phyloP scores from a whole-genome alignment of 805 yeast genomes.

The Monosporozyma servazzii region DNA sequence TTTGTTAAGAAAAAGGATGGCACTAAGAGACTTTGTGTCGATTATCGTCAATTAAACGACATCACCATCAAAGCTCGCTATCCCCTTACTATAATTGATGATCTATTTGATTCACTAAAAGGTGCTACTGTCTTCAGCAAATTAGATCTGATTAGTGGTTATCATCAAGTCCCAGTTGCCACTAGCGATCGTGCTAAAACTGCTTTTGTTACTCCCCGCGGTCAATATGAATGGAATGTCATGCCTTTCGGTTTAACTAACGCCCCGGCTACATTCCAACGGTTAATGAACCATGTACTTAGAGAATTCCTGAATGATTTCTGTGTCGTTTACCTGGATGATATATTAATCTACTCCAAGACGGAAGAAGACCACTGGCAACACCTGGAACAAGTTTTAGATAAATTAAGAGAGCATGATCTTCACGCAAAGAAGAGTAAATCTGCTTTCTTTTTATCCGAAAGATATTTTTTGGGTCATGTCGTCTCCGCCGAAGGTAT shows the following conservation, averaged over 20 bases:
- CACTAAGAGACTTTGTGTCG: slow-evolving; percentile 4
- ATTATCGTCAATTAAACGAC: slow-evolving; percentile 5
- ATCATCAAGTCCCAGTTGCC: slow-evolving; percentile 13
- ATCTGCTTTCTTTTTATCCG: not conserved
- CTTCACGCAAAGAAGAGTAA: not conserved
- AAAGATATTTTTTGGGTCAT: not conserved
- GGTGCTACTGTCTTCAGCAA: slow-evolving; percentile 3
- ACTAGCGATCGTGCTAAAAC: slow-evolving; percentile 6
- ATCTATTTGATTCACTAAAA: not conserved
- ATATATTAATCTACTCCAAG: not conserved
- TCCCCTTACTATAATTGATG: slow-evolving; percentile 2
- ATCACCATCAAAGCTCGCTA: slow-evolving; percentile 5
- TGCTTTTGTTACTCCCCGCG: slow-evolving; percentile 10
- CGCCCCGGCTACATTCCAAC: slow-evolving; percentile 1
- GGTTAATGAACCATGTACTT: not conserved
- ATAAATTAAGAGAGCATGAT: not conserved
- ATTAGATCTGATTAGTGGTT: slow-evolving; percentile 8
- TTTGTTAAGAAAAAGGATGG: slow-evolving; percentile 3
- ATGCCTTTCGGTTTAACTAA: slow-evolving; percentile 7
- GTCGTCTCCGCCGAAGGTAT: not conserved
- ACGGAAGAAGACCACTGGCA: not conserved
- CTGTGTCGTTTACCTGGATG: not conserved
- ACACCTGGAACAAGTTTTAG: not conserved
- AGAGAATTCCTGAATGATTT: not conserved
- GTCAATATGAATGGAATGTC: slow-evolving; percentile 10